A percentile compares a stretch with the other conserved stretches of the same genome.
Evolutionary conservation across 192 early-diverging fungal genomes (phyloP).

Genomic region (Chytriomyces sp.): DNA sequence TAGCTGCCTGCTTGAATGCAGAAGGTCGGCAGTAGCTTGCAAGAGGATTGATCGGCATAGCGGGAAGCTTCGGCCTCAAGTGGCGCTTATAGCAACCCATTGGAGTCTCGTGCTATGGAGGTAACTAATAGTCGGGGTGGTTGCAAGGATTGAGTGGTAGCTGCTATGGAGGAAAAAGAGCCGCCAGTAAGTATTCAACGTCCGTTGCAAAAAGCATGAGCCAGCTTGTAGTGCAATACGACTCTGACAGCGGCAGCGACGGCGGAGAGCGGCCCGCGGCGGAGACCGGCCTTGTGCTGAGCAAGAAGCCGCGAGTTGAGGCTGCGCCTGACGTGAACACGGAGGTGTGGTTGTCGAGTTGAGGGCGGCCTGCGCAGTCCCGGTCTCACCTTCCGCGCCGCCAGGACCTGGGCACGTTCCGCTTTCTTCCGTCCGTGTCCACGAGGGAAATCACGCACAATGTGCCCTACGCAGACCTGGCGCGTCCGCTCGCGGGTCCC

Average conservation of each 20-base stretch:
- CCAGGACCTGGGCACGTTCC: conserved; percentile 35
- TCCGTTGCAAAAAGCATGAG: background rate
- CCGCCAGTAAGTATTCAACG: background rate
- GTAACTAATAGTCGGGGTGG: too few species aligned
- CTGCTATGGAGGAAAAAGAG: too few species aligned
- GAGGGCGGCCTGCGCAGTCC: background rate
- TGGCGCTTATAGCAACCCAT: too few species aligned
- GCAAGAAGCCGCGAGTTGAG: conserved; percentile 24
- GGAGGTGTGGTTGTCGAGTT: conserved; percentile 23
- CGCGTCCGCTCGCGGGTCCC: conserved; percentile 43
- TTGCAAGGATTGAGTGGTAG: too few species aligned
- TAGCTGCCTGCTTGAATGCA: too few species aligned
- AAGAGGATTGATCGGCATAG: too few species aligned
- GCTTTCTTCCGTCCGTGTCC: conserved; percentile 39
- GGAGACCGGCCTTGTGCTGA: background rate
- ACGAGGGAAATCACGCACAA: conserved; percentile 56
- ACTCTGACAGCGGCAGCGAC: background rate
- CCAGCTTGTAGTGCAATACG: conserved; percentile 1
- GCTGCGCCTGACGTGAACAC: conserved; percentile 45
- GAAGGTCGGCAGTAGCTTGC: too few species aligned
- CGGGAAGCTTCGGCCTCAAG: too few species aligned
- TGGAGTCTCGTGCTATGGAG: too few species aligned
- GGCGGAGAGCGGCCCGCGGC: background rate
- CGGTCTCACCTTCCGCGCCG: background rate
- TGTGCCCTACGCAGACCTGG: conserved; percentile 49